Conservation (phyloP, 495 filamentous ascomycete species). For the Penicillium tannophilum region DNA sequence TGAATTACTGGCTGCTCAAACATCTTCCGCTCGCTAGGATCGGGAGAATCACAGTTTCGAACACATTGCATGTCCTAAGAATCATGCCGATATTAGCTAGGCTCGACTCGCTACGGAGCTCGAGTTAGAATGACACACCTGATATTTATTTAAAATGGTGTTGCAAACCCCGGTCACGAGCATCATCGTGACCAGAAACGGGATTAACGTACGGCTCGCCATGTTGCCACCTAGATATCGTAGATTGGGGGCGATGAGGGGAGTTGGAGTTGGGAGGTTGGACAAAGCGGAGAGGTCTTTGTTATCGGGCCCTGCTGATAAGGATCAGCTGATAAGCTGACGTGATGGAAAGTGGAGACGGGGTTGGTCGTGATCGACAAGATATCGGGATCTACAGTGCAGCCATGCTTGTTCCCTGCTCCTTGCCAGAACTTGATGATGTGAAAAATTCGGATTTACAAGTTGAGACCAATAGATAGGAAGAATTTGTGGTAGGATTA, state of each 20-base stretch:
- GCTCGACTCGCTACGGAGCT: constrained; percentile 9
- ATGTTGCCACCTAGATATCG: constrained; percentile 37
- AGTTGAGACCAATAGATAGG: background rate
- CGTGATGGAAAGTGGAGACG: constrained; percentile 11
- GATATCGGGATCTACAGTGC: constrained; percentile 5
- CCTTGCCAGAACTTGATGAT: constrained; percentile 33
- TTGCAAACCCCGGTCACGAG: constrained; percentile 91
- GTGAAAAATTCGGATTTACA: background rate
- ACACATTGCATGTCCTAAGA: constrained; percentile 93
- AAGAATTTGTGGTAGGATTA: background rate
- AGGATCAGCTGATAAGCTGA: constrained; percentile 21
- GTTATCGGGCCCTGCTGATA: constrained; percentile 1
- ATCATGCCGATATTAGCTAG: constrained; percentile 7
- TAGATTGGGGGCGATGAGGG: background rate
- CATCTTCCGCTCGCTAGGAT: constrained; percentile 62
- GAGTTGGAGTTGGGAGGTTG: constrained; percentile 12
- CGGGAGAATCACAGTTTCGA: constrained; percentile 75
- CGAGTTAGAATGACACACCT: constrained; percentile 52
- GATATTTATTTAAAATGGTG: constrained; percentile 94
- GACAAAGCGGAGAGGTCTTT: constrained; percentile 25
- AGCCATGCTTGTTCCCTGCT: constrained; percentile 1
- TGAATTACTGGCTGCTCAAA: constrained; percentile 98
- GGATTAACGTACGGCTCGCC: constrained; percentile 65
- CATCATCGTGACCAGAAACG: constrained; percentile 91
- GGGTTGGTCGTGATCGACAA: constrained; percentile 6